Conservation (phyloP, 495 filamentous ascomycete species). For the Cercophora samala region DNA sequence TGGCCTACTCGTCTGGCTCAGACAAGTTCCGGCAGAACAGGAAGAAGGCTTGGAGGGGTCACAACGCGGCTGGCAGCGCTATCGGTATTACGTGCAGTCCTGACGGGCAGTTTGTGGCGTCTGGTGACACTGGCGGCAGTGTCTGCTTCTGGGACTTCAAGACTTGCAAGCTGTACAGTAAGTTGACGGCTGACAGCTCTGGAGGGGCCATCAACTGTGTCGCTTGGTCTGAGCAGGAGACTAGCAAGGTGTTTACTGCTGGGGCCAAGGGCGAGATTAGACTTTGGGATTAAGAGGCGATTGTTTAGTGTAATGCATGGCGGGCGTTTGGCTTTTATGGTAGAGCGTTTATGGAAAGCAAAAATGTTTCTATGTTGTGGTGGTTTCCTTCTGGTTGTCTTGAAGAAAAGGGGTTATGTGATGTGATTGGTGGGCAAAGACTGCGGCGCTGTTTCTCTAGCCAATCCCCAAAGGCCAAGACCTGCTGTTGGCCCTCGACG, state of each 20-base stretch:
- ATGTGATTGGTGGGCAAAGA: neutral
- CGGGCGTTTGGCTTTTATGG: neutral
- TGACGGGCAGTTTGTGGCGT: slow-evolving; percentile 82
- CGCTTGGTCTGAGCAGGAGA: slow-evolving; percentile 95
- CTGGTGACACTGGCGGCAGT: slow-evolving; percentile 80
- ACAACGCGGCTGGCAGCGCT: slow-evolving; percentile 92
- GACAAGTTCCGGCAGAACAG: slow-evolving; percentile 97
- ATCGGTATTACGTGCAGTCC: slow-evolving; percentile 86
- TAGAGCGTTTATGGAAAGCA: neutral
- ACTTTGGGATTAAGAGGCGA: slow-evolving; percentile 77
- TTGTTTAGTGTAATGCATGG: neutral
- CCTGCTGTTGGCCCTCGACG: neutral
- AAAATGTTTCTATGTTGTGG: neutral
- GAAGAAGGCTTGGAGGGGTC: slow-evolving; percentile 93
- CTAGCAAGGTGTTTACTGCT: slow-evolving; percentile 85
- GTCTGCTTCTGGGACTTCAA: slow-evolving; percentile 99
- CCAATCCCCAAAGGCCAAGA: neutral
- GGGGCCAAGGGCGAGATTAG: slow-evolving; percentile 85
- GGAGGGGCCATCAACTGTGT: slow-evolving; percentile 75
- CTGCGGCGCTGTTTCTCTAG: no score
- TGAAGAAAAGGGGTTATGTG: neutral
- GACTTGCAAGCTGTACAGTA: slow-evolving; percentile 97
- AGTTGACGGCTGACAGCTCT: slow-evolving; percentile 67
- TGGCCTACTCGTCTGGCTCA: slow-evolving; percentile 76
- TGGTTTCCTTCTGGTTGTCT: no score